A percentile compares a stretch with the other conserved stretches of the same genome.
Conservation (phyloP, 2,329 filamentous ascomycete species). For the Decorospora gaudefroyi region DNA sequence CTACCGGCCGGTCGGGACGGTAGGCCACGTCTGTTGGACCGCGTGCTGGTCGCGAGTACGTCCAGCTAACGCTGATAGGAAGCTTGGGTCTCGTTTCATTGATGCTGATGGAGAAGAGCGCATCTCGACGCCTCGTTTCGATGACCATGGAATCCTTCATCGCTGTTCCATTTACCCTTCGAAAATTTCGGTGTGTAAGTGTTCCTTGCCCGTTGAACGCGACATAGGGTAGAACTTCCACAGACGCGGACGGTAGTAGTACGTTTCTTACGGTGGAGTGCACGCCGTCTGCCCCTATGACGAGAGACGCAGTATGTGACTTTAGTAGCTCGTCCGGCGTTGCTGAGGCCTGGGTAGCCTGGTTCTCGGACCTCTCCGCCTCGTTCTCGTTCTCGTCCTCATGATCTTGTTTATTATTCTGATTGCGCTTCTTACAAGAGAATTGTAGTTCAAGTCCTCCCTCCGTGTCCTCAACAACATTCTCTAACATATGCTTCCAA, state of each 20-base stretch:
- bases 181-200: conserved; percentile 29
- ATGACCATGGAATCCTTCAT: conserved; percentile 29
- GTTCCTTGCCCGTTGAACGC: conserved; percentile 40
- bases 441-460: conserved; percentile 9
- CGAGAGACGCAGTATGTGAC: conserved; percentile 21
- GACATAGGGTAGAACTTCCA: conserved; percentile 45
- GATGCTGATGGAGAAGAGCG: conserved; percentile 42
- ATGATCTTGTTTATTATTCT: too few relatives aligned
- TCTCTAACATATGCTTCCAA: conserved; percentile 37
- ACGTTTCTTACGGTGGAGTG: conserved; percentile 44
- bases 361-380: background rate
- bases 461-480: conserved; percentile 11
- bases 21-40: conserved; percentile 39
- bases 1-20: conserved; percentile 39
- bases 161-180: conserved; percentile 15
- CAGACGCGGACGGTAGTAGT: conserved; percentile 28
- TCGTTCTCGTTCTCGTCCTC: too few relatives aligned
- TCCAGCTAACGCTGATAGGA: conserved; percentile 49
- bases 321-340: too few relatives aligned
- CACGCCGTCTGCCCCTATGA: conserved; percentile 48
- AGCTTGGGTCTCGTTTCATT: conserved; percentile 29
- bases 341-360: too few relatives aligned
- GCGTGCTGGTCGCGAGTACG: conserved; percentile 45
- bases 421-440: too few relatives aligned
- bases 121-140: conserved; percentile 25